These are phyloP conservation scores for Arthrobotrys iridis DNA, from an alignment of 2,329 filamentous ascomycete species.

Conservation along the genomic window DNA sequence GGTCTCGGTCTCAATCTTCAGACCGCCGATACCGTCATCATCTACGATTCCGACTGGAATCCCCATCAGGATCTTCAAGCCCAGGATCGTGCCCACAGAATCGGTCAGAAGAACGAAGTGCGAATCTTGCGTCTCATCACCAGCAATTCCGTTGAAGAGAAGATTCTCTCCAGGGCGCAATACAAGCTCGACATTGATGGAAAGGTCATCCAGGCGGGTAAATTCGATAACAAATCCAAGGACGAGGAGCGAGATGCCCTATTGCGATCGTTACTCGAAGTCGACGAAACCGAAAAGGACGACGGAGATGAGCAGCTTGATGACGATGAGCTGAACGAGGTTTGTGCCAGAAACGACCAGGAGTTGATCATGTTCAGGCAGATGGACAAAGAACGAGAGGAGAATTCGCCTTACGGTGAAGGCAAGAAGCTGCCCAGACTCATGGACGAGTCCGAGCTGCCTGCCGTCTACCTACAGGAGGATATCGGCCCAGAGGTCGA, in stretches of 20 bases:
- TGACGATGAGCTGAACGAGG: conserved; percentile 93
- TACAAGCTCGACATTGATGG: conserved; percentile 99
- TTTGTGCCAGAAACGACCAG: conserved; percentile 86
- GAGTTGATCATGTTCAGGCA: conserved; percentile 82
- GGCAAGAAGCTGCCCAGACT: conserved; percentile 77
- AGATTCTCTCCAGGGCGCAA: conserved; percentile 94
- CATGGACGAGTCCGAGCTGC: conserved; percentile 85
- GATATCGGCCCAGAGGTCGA: conserved; percentile 81
- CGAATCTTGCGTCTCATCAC: conserved; percentile 95
- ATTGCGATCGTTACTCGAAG: conserved; percentile 90
- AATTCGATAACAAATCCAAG: conserved; percentile 99
- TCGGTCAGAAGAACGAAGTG: conserved; percentile 99
- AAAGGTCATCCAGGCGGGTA: conserved; percentile 98
- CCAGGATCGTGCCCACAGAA: conserved; percentile 99
- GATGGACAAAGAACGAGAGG: conserved; percentile 79
- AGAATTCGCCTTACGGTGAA: conserved; percentile 76
- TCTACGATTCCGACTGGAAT: conserved; percentile 99
- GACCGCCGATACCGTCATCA: conserved; percentile 98
- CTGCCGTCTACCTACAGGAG: conserved; percentile 91
- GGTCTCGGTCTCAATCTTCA: conserved; percentile 96
- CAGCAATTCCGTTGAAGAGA: conserved; percentile 96
- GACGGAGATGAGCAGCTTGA: conserved; percentile 97
- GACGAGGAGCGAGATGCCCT: conserved; percentile 98
- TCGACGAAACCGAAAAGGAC: conserved; percentile 74
- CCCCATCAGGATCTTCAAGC: conserved; percentile 98